Conservation (phyloP, 2,329 filamentous ascomycete genomes). For the Knoxdaviesia capensis region DNA sequence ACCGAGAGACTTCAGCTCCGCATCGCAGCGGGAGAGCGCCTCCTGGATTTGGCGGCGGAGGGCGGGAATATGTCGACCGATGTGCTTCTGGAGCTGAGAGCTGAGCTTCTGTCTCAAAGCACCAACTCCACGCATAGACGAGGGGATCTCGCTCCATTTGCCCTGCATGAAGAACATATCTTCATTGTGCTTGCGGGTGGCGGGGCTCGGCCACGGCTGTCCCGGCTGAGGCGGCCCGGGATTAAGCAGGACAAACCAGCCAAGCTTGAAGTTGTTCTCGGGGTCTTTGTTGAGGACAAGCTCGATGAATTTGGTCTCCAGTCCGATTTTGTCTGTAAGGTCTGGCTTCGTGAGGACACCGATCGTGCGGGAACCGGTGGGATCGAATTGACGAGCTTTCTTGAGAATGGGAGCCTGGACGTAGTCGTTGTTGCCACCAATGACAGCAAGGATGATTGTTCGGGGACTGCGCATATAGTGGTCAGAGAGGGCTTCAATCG, state of each 20-base stretch:
- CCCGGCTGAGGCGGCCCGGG: constrained; percentile 21
- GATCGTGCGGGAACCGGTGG: constrained; percentile 25
- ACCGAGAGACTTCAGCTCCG: constrained; percentile 27
- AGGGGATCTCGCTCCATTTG: constrained; percentile 26
- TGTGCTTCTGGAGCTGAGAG: constrained; percentile 27
- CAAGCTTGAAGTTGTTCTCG: constrained; percentile 28
- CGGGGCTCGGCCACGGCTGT: constrained; percentile 21
- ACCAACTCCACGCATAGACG: constrained; percentile 23
- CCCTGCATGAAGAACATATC: constrained; percentile 27
- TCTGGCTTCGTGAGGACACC: constrained; percentile 32
- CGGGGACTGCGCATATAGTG: constrained; percentile 34
- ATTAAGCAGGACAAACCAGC: constrained; percentile 31
- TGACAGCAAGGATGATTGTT: constrained; percentile 33
- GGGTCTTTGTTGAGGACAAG: constrained; percentile 28
- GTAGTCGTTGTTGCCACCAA: constrained; percentile 34
- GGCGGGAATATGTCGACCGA: constrained; percentile 28
- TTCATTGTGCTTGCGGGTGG: constrained; percentile 21
- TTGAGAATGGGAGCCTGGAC: constrained; percentile 30
- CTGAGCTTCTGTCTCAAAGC: constrained; percentile 27
- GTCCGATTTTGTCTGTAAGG: constrained; percentile 28
- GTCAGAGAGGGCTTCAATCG: constrained; percentile 29
- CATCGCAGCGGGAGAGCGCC: constrained; percentile 25
- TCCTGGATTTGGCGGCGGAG: constrained; percentile 29
- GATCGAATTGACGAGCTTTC: constrained; percentile 29
- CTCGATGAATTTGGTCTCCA: constrained; percentile 33